These are phyloP conservation scores for Allantophomopsis cytisporea DNA, from an alignment of 2,329 filamentous ascomycete genomes.

Conservation along the genomic window DNA sequence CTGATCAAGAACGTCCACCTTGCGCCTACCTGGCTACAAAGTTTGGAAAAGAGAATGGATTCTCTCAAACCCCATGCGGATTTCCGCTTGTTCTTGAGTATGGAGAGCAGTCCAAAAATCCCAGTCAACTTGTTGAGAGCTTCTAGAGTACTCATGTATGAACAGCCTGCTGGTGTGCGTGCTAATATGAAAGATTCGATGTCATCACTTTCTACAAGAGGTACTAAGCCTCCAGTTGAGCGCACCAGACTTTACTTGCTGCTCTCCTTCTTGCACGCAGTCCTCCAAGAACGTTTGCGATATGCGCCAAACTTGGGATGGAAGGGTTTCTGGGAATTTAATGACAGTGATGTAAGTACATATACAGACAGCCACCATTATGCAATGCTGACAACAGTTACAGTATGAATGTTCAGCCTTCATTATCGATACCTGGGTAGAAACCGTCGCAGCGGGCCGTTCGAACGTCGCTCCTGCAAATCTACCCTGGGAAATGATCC, in stretches of 20 bases:
- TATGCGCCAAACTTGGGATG: constrained; percentile 91
- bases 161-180: constrained; percentile 90
- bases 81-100: constrained; percentile 92
- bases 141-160: constrained; percentile 90
- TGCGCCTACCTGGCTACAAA: constrained; percentile 91
- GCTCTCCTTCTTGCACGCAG: constrained; percentile 87
- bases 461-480: constrained; percentile 90
- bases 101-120: constrained; percentile 95
- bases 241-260: constrained; percentile 81
- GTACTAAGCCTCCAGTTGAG: constrained; percentile 76
- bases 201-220: constrained; percentile 63
- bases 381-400: constrained; percentile 65
- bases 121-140: constrained; percentile 90
- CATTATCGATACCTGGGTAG: constrained; percentile 92
- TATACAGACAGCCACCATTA: constrained; percentile 34
- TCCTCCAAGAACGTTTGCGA: constrained; percentile 85
- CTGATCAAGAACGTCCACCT: constrained; percentile 98
- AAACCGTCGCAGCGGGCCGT: constrained; percentile 66
- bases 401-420: constrained; percentile 95
- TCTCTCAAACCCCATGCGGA: constrained; percentile 86
- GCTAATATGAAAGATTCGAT: constrained; percentile 99
- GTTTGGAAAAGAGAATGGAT: constrained; percentile 91
- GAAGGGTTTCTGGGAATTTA: constrained; percentile 99
- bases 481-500: constrained; percentile 93
- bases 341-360: constrained; percentile 85